Percentiles rank a stretch among this genome's conserved stretches.
These are phyloP conservation scores for Colletotrichum neosansevieriae DNA, from an alignment of 2,329 filamentous ascomycete genomes.

Conservation along the genomic window DNA sequence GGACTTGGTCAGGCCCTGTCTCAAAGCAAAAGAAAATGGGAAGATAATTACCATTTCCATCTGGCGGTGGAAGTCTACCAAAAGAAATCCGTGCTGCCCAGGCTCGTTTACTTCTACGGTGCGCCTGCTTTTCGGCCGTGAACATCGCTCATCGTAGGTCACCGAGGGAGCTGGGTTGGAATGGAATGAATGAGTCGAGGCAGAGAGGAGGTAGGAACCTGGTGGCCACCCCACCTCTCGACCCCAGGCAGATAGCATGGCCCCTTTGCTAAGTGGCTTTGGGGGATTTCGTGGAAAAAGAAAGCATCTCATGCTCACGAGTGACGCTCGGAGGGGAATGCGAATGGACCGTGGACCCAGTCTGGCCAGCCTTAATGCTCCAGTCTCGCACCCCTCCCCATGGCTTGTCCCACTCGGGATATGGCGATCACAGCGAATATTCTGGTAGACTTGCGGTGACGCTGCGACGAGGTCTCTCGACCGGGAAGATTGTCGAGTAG, in stretches of 20 bases:
- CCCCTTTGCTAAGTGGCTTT: slow-evolving; percentile 25
- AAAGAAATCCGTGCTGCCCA: slow-evolving; percentile 26
- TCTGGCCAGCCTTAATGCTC: neutral
- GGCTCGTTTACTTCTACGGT: neutral
- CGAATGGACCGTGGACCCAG: neutral
- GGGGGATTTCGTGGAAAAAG: slow-evolving; percentile 23
- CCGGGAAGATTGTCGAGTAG: neutral
- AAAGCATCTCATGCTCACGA: slow-evolving; percentile 24
- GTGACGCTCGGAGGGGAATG: slow-evolving; percentile 2
- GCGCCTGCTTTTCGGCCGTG: neutral
- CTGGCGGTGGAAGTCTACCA: slow-evolving; percentile 4
- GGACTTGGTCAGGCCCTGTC: slow-evolving; percentile 1
- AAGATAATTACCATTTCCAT: neutral
- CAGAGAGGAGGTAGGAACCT: slow-evolving; percentile 1
- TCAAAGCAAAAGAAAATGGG: slow-evolving; percentile 21
- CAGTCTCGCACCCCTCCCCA: too few species aligned
- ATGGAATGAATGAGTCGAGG: slow-evolving; percentile 11
- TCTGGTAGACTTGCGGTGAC: neutral
- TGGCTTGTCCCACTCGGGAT: neutral
- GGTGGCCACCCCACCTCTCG: neutral
- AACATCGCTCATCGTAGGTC: neutral
- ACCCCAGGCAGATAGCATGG: neutral
- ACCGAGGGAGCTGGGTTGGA: slow-evolving; percentile 23
- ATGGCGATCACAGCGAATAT: slow-evolving; percentile 13
- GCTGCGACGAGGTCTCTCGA: neutral